These are phyloP conservation scores for Wilcoxina mikolae DNA, from an alignment of 495 filamentous ascomycete species.

Conservation along the genomic window DNA sequence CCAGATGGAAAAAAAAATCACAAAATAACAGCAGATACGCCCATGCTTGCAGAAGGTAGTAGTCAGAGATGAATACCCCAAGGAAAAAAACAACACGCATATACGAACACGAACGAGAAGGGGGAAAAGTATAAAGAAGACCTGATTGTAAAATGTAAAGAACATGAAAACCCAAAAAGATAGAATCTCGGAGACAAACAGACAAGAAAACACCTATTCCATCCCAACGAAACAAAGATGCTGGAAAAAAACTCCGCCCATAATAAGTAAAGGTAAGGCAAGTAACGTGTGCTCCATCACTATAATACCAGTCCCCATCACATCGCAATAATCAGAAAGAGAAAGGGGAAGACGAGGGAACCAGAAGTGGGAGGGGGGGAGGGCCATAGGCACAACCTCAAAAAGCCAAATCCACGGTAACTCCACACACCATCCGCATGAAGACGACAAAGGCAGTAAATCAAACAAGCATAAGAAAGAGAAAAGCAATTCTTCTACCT, in stretches of 20 bases:
- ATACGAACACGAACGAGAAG: background rate
- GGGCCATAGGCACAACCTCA: background rate
- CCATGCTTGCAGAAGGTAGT: background rate
- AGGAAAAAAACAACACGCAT: background rate
- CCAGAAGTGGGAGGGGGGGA: background rate
- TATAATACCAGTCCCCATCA: background rate
- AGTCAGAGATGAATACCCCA: background rate
- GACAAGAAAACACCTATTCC: constrained; percentile 9
- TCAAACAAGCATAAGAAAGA: background rate
- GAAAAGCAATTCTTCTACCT: background rate
- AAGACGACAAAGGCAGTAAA: background rate
- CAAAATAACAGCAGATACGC: background rate
- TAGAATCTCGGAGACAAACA: constrained; percentile 5
- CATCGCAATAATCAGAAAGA: background rate
- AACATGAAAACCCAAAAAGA: constrained; percentile 13
- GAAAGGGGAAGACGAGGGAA: background rate
- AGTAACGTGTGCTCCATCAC: background rate
- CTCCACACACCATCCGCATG: background rate
- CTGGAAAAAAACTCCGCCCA: constrained; percentile 6
- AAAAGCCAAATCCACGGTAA: background rate
- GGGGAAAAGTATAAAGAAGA: background rate
- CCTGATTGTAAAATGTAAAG: constrained; percentile 1
- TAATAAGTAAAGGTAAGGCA: background rate
- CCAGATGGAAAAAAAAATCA: no score
- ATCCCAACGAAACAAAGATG: constrained; percentile 13